Evolutionary conservation across 2,329 filamentous ascomycete species (phyloP).

Genomic region (Aspergillus amoenus): DNA sequence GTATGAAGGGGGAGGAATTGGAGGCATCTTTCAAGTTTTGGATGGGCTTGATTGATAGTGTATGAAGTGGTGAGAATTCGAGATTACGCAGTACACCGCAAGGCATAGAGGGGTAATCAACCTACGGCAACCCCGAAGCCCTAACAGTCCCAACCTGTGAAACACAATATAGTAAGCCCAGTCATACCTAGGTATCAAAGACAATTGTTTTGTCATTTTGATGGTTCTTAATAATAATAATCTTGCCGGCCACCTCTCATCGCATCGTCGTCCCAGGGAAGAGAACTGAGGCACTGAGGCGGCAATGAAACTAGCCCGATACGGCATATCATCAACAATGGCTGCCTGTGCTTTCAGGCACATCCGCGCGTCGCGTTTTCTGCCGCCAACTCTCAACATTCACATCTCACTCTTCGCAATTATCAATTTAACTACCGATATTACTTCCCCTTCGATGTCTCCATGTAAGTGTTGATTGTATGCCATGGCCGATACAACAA

Average conservation of each 20-base stretch:
- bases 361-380: slow-evolving; percentile 8
- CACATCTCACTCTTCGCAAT: neutral
- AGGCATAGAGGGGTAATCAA: neutral
- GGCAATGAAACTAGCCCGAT: slow-evolving; percentile 1
- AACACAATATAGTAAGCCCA: no score
- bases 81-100: neutral
- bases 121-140: neutral
- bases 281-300: neutral
- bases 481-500: slow-evolving; percentile 39
- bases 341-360: slow-evolving; percentile 6
- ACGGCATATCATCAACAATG: slow-evolving; percentile 7
- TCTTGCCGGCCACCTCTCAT: neutral
- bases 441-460: neutral
- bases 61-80: neutral
- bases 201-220: neutral
- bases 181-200: no score
- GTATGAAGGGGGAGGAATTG: slow-evolving; percentile 18
- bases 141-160: neutral
- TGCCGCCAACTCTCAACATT: neutral
- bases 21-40: neutral
- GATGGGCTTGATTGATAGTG: neutral
- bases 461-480: slow-evolving; percentile 5
- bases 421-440: neutral
- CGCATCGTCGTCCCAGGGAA: neutral
- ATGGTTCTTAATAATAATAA: neutral